phyloP scores from a whole-genome alignment of 352 stramenopile genomes.

The Globisporangium viniferum region DNA sequence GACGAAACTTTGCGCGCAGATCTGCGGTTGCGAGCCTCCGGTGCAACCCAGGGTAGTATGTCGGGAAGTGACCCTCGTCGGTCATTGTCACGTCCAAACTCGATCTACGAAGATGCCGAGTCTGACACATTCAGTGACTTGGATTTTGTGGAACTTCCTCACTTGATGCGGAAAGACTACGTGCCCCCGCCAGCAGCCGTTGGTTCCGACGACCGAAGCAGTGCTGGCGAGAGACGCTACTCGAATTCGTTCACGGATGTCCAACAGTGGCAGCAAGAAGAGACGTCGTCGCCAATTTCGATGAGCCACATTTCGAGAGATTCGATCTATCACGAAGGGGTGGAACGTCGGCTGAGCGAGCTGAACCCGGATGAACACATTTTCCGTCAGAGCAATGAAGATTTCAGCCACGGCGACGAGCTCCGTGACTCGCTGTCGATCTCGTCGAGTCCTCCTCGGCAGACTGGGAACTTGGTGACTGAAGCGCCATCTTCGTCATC shows the following conservation, averaged over 20 bases:
- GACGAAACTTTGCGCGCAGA: neutral
- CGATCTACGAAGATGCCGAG: slow-evolving; percentile 48
- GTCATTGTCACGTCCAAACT: slow-evolving; percentile 34
- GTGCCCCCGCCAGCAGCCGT: slow-evolving; percentile 9
- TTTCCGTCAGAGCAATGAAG: slow-evolving; percentile 13
- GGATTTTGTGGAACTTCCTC: slow-evolving; percentile 64
- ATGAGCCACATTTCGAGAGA: slow-evolving; percentile 19
- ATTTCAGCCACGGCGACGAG: neutral
- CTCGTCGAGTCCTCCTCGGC: slow-evolving; percentile 4
- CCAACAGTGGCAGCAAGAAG: slow-evolving; percentile 27
- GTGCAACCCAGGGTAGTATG: slow-evolving; percentile 28
- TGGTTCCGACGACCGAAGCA: slow-evolving; percentile 22
- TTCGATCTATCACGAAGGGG: slow-evolving; percentile 19
- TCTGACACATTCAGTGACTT: slow-evolving; percentile 78
- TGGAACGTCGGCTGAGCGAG: slow-evolving; percentile 13
- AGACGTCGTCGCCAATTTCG: neutral
- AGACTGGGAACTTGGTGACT: slow-evolving; percentile 4
- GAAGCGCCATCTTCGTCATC: neutral
- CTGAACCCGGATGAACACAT: slow-evolving; percentile 15
- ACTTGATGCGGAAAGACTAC: slow-evolving; percentile 69
- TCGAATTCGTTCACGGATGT: slow-evolving; percentile 39
- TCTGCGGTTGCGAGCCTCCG: slow-evolving; percentile 3
- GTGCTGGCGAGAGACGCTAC: slow-evolving; percentile 19
- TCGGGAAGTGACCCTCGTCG: slow-evolving; percentile 22
- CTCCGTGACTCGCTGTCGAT: slow-evolving; percentile 2